These are phyloP conservation scores for Kodamaea kaohsiungensis DNA, from an alignment of 805 yeast species.

Conservation along the genomic window DNA sequence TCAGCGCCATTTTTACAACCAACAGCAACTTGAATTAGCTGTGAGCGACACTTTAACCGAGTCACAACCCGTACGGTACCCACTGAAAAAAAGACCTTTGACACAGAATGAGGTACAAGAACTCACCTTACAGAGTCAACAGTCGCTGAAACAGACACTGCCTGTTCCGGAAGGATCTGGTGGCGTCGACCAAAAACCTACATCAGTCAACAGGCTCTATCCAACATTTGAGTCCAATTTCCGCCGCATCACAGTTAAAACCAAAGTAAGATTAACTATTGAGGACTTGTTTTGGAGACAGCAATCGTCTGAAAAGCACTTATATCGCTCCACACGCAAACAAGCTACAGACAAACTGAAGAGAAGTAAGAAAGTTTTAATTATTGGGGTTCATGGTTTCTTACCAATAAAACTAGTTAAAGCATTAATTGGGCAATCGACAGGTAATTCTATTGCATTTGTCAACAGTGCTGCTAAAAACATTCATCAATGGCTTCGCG, in stretches of 20 bases:
- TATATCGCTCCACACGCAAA: slow-evolving; percentile 19
- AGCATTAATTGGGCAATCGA: slow-evolving; percentile 36
- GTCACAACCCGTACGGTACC: slow-evolving; percentile 33
- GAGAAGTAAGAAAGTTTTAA: slow-evolving; percentile 24
- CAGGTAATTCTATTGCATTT: slow-evolving; percentile 34
- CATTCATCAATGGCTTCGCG: slow-evolving; percentile 28
- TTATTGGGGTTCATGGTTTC: slow-evolving; percentile 41
- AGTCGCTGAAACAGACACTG: background rate
- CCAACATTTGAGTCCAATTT: slow-evolving; percentile 20
- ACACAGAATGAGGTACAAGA: slow-evolving; percentile 39
- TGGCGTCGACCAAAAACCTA: no score
- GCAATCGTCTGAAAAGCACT: slow-evolving; percentile 23
- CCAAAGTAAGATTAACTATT: slow-evolving; percentile 20
- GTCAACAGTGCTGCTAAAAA: slow-evolving; percentile 32
- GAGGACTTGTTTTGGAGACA: slow-evolving; percentile 17
- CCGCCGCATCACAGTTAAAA: slow-evolving; percentile 20
- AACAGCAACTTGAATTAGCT: slow-evolving; percentile 25
- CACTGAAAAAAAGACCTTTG: slow-evolving; percentile 31
- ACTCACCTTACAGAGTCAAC: slow-evolving; percentile 7
- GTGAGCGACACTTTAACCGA: slow-evolving; percentile 37
- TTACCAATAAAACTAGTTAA: slow-evolving; percentile 41
- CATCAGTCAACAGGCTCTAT: slow-evolving; percentile 10
- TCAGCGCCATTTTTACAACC: slow-evolving; percentile 6
- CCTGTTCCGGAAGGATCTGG: background rate
- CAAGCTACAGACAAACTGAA: slow-evolving; percentile 3